Evolutionary conservation across 1,139 yeast species (phyloP).

Genomic region (Yamadazyma friedrichii): DNA sequence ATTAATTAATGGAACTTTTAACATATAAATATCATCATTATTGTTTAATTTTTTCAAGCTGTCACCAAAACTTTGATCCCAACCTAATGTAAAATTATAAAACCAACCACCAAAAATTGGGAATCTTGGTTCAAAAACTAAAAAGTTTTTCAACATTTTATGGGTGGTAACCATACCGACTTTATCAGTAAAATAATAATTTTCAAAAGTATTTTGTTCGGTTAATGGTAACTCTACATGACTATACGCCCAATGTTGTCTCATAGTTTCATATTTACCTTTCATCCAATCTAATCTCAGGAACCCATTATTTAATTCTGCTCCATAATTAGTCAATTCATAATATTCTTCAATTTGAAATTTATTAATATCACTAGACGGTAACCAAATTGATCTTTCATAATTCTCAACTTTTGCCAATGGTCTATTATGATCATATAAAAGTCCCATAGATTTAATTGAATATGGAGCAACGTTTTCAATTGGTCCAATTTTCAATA

Average conservation of each 20-base stretch:
- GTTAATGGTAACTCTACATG: slow-evolving; percentile 57
- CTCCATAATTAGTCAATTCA: slow-evolving; percentile 76
- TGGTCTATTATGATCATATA: slow-evolving; percentile 69
- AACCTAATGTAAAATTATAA: slow-evolving; percentile 92
- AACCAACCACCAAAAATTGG: slow-evolving; percentile 97
- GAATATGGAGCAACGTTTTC: slow-evolving; percentile 45
- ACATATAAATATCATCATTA: slow-evolving; percentile 55
- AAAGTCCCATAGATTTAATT: slow-evolving; percentile 48
- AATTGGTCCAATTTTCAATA: slow-evolving; percentile 59
- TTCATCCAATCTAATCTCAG: slow-evolving; percentile 76
- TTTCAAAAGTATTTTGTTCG: slow-evolving; percentile 44
- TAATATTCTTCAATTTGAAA: slow-evolving; percentile 76
- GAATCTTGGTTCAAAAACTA: slow-evolving; percentile 78
- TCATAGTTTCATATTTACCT: slow-evolving; percentile 42
- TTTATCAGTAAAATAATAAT: slow-evolving; percentile 75
- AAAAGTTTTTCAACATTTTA: slow-evolving; percentile 43
- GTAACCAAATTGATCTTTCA: slow-evolving; percentile 75
- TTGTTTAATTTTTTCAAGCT: slow-evolving; percentile 46
- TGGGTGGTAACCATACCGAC: slow-evolving; percentile 96
- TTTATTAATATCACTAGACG: slow-evolving; percentile 39
- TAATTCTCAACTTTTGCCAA: slow-evolving; percentile 58
- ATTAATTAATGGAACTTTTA: slow-evolving; percentile 70
- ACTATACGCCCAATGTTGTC: slow-evolving; percentile 49
- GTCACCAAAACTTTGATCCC: slow-evolving; percentile 63
- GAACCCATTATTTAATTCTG: slow-evolving; percentile 65